Base-by-base conservation (phyloP, 2,329 filamentous ascomycete species). In the Cyphellophora attinorum region DNA sequence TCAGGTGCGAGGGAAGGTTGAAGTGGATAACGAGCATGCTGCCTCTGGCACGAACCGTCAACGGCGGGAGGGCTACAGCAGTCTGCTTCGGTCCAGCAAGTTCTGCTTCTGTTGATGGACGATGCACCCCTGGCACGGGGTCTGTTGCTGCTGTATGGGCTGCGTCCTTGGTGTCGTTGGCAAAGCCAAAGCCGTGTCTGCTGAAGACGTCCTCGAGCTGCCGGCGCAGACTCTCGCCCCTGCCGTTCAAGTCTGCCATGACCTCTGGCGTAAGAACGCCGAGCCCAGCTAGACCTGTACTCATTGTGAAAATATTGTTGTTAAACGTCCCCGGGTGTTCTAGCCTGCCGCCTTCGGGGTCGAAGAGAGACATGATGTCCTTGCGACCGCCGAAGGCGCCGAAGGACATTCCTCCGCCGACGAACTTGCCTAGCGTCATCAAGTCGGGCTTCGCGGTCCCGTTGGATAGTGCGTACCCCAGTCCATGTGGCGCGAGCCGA, bases 261-360 rank as follows among this genome's bases (percentile, higher is more conserved):
- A 37, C 39, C 11, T 49, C 44, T 16, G 18, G 25, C 6, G 42
- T 44, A 27, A 53, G 34, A 3, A 54, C 23, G 11, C 15, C 43
- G 35, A 40, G 49, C 28, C 57, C 66, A 4, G 53, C 56, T 21
- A 59, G 51, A 1, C 76, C 76, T 5, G 72, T 70, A 15, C 62
- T 59, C 64, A 79, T 81, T 2, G 68, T 68, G 5, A 79, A 54
- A 2, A 65, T 64, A 51, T 82, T 81, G 50, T 83, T 82, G 52
- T 81, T 80, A 53, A 79, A 81, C 0, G 77, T 81, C 2, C 76
- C 76, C 0, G 74, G 71, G 46, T 81, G 76, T 0, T 60, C 51
- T 8, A 76, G 55, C 1, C 54, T 51, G 2, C 51, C 57, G 2
- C 51, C 38, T 1, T 53, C 49, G 6, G 72, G 71, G 45, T 75